Conservation (phyloP, 2,329 filamentous ascomycete genomes). For the Penicillium capsulatum region DNA sequence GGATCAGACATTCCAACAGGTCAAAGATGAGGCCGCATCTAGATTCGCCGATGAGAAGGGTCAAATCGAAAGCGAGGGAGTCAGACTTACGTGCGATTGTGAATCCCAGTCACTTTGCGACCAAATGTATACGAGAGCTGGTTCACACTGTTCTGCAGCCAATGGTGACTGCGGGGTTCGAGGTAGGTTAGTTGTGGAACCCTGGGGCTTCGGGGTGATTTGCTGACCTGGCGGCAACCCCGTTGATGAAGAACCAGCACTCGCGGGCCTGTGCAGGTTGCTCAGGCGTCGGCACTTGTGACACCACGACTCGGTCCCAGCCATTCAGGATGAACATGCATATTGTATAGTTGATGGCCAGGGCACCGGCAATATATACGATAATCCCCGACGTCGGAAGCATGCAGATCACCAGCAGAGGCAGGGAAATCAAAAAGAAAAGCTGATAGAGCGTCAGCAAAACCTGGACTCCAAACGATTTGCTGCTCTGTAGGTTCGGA, state of each 20-base stretch:
- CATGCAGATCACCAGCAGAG: slow-evolving; percentile 46
- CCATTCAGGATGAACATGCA: slow-evolving; percentile 37
- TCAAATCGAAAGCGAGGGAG: background rate
- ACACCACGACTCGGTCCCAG: slow-evolving; percentile 49
- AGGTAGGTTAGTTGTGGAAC: slow-evolving; percentile 6
- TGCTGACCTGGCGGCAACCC: slow-evolving; percentile 49
- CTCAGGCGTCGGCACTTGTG: slow-evolving; percentile 18
- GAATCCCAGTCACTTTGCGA: slow-evolving; percentile 66
- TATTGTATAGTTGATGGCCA: slow-evolving; percentile 29
- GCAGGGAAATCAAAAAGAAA: slow-evolving; percentile 56
- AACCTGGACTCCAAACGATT: slow-evolving; percentile 55
- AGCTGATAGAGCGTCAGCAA: slow-evolving; percentile 59
- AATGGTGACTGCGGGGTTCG: slow-evolving; percentile 48
- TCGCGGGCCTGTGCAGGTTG: slow-evolving; percentile 53
- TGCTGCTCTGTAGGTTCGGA: slow-evolving; percentile 54
- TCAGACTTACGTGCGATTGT: slow-evolving; percentile 61
- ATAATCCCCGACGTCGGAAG: slow-evolving; percentile 34
- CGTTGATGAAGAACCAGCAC: slow-evolving; percentile 78
- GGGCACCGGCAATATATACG: slow-evolving; percentile 24
- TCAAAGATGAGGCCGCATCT: slow-evolving; percentile 67
- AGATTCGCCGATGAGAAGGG: background rate
- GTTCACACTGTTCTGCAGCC: slow-evolving; percentile 68
- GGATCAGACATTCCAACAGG: slow-evolving; percentile 70
- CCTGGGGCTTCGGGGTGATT: slow-evolving; percentile 30
- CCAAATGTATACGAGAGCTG: slow-evolving; percentile 68